These are phyloP conservation scores for Striga asiatica DNA, from an alignment of 257 asterid genomes.

Conservation along the genomic window DNA sequence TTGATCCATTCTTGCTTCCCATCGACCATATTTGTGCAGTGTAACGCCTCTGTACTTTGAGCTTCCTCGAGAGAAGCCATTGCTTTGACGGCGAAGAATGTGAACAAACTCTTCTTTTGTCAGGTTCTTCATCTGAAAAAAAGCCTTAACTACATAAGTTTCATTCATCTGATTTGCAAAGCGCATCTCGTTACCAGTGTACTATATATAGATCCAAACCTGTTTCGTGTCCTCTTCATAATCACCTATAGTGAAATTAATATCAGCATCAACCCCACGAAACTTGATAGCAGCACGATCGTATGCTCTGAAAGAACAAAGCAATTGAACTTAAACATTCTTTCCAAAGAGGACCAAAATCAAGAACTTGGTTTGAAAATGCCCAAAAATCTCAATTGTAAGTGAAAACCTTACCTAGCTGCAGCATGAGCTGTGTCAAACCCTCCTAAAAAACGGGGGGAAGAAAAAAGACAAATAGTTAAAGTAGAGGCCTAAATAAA, in stretches of 20 bases:
- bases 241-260: constrained; percentile 53
- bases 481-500: background rate
- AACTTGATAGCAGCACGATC: constrained; percentile 86
- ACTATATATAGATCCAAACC: constrained; percentile 25
- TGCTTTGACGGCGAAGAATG: constrained; percentile 66
- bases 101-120: constrained; percentile 69
- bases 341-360: background rate
- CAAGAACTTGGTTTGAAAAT: constrained; percentile 9
- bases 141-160: no score
- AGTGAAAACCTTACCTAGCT: constrained; percentile 47
- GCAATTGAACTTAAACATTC: background rate
- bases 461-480: background rate
- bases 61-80: constrained; percentile 65
- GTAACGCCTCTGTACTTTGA: constrained; percentile 69
- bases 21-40: constrained; percentile 52
- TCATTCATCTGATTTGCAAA: no score
- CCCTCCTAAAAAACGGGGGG: constrained; percentile 46
- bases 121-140: constrained; percentile 47
- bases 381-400: background rate
- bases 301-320: constrained; percentile 46
- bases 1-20: constrained; percentile 77
- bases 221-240: constrained; percentile 70
- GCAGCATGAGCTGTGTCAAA: constrained; percentile 97
- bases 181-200: background rate
- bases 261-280: constrained; percentile 85